Evolutionary conservation across 768 basidiomycete genomes (phyloP), one percentile per base, ranked within the genome.

Genomic region (Hygrophoropsis aurantiaca): DNA sequence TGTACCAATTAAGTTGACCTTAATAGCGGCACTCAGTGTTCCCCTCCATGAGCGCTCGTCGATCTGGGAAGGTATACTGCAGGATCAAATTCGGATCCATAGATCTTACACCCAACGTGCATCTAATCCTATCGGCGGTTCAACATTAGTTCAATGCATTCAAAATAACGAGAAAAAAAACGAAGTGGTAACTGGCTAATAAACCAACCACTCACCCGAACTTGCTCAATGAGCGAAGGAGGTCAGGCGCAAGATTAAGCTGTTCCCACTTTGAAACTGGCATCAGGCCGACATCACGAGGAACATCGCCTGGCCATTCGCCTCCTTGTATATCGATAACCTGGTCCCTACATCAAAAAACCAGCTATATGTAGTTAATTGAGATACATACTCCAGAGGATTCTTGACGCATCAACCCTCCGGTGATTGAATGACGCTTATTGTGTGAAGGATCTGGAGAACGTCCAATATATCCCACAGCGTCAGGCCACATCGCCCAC

Each of bases 191-290:
- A n/a, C n/a, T n/a, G n/a, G n/a, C n/a, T n/a, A n/a, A n/a, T n/a
- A 32, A 6, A 45, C 47, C 38, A 50, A 30, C 9, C 27, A 72
- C 85, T 72, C 55, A 95, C 94, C 94, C 95, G 62, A 97, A 98
- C 68, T 94, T 95, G 51, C 78, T 83, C 51, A 98, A 76, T 35
- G 91, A 93, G 44, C 92, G 79, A 58, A 97, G 74, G 10, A 98
- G 72, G 55, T 97, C 95, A 36, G 90, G 85, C 10, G 87, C 82
- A 26, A 97, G 75, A 47, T 84, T 76, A 39, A 98, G 67, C 59
- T 97, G 92, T 51, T 98, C 95, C 95, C 95, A 98, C 69, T 97
- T 97, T 44, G 91, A 87, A 39, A 97, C 80, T n/a, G n/a, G n/a
- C 47, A 88, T 74, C 9, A 92, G 85, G 13, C 91, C 90, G 50